Base-by-base conservation (phyloP, 768 basidiomycete genomes). In the Mrakia frigida region DNA sequence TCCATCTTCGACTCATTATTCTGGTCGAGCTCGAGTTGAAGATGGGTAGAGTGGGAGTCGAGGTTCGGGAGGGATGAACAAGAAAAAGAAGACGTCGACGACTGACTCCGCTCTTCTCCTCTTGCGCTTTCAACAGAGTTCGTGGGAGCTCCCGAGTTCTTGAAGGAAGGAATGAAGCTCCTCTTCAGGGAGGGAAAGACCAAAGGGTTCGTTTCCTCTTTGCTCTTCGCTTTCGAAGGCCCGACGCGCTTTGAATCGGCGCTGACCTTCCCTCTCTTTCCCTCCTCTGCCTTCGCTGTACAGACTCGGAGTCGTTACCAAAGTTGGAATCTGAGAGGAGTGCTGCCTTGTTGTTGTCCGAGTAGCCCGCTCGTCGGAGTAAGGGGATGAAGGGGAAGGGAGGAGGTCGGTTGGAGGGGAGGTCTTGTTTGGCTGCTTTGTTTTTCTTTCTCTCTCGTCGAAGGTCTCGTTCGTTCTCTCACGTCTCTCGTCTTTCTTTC, bases 181-280 rank as follows among this genome's bases (percentile, higher is more conserved):
- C 84, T 99, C 18, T 94, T 98, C 83, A 87, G 96, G 56, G 97
- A 98, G 84, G 96, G 95, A 5, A 94, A 93, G 86, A 97, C 94
- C 0, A 98, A 97, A 87, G 94, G 90, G 65, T 39, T 35, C 18
- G 31, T 63, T 31, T 18, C 61, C 33, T 33, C 31, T 23, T 63
- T 14, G 31, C 33, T 18, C 25, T 6, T 37, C 16, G 31, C 6
- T 23, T 16, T 60, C 59, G n/a, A 10, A 7, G n/a, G 9, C 61
- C 13, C 61, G 35, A 59, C 60, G 16, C 28, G 60, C 4, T 13
- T 63, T 31, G 61, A 31, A 13, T 2, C 61, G 63, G 4, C 56
- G 63, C 33, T 65, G 63, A 65, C 63, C 18, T 65, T 21, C 31
- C 37, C 23, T 35, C 14, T 25, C 37, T 31, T 33, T 5, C 14